Evolutionary conservation across 495 filamentous ascomycete genomes (phyloP).

Genomic region (Apiosordaria backusii): DNA sequence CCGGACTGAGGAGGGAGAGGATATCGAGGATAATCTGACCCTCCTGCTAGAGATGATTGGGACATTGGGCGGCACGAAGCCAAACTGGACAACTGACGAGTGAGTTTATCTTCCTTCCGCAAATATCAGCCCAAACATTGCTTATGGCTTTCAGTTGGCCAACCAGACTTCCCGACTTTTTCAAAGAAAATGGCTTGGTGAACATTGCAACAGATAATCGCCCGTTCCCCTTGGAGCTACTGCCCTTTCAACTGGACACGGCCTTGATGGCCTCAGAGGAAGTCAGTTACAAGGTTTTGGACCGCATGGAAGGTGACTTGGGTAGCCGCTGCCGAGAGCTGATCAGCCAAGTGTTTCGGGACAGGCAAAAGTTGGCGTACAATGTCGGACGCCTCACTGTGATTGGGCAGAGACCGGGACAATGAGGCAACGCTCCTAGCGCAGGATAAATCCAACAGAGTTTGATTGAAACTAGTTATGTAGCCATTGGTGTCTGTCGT

Average conservation of each 20-base stretch:
- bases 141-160: not conserved
- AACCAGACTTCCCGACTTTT: not conserved
- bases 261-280: not conserved
- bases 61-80: not conserved
- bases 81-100: not conserved
- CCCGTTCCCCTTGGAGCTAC: not conserved
- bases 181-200: not conserved
- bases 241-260: not conserved
- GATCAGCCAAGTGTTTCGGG: not conserved
- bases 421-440: not conserved
- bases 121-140: not conserved
- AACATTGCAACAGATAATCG: not conserved
- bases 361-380: not conserved
- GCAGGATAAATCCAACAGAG: not conserved
- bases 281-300: not conserved
- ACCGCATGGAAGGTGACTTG: not conserved
- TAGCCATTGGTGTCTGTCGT: not conserved
- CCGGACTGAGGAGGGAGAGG: not conserved
- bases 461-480: not conserved
- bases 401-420: not conserved
- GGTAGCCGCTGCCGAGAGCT: not conserved
- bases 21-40: not conserved
- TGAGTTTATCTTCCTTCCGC: not conserved
- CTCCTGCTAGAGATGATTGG: not conserved
- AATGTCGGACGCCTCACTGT: not conserved